Conservation (phyloP, 139 green algal species). For the Zygnema circumcarinatum region DNA sequence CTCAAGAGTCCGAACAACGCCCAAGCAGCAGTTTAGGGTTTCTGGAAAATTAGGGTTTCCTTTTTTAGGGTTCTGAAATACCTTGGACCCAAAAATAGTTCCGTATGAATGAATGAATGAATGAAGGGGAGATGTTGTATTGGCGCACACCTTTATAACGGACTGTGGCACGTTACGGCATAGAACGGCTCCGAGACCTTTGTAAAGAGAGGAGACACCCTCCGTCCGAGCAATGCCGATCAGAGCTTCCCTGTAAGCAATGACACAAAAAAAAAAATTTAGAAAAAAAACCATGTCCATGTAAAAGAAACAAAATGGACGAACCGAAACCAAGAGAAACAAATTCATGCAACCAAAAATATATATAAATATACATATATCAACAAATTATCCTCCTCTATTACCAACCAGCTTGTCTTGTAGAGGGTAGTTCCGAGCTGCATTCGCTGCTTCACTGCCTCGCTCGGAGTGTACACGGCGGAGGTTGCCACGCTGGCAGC, state of each 20-base stretch:
- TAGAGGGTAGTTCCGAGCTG: conserved; percentile 47
- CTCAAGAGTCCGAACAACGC: no score
- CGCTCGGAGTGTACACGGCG: conserved; percentile 69
- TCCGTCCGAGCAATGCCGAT: conserved; percentile 58
- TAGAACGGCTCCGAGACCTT: conserved; percentile 65
- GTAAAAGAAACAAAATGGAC: conserved; percentile 5
- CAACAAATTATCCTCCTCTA: no score
- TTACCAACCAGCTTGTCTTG: conserved; percentile 14
- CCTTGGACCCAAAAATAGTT: no score
- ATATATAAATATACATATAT: no score
- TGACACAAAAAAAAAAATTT: no score
- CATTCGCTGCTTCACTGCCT: conserved; percentile 67
- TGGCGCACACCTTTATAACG: conserved; percentile 64
- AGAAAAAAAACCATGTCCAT: no score
- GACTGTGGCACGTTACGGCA: conserved; percentile 63
- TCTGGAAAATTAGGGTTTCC: no score
- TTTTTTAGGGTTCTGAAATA: no score
- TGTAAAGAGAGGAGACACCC: conserved; percentile 59
- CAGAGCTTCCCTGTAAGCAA: conserved; percentile 32
- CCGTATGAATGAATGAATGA: no score
- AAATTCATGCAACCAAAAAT: no score
- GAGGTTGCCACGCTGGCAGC: conserved; percentile 66
- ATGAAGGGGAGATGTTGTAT: no score
- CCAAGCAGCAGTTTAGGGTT: no score
- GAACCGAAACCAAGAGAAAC: background rate